Base-by-base conservation (phyloP, 352 stramenopile species). In the Globisporangium radiosum region DNA sequence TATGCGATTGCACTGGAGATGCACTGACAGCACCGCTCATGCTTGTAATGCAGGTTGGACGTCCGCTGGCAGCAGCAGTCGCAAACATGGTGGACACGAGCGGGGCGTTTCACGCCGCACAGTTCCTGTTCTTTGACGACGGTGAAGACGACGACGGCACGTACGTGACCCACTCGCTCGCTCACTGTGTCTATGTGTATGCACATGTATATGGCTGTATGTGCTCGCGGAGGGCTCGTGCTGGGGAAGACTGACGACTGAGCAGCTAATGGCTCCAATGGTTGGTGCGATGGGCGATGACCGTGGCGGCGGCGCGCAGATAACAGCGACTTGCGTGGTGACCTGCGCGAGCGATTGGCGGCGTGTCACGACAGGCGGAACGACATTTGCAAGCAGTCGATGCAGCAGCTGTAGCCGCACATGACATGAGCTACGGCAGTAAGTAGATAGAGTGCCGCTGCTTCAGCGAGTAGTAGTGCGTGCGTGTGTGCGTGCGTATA, bases 141-240 rank as follows among this genome's bases (percentile, higher is more conserved):
- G 76, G 73, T 42, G 78, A 90, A 66, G 81, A 90, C 64, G 81
- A 90, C 66, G 81, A 90, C 69, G 81, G 81, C 61, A 90, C 81
- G 81, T 90, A 88, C 63, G 81, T 72, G 40, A 52, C 47, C n/a
- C 48, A 7, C 39, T 53, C 25, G 25, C 19, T 13, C 17, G 10
- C 25, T 25, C 19, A 25, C 19, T 25, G 19, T 25, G 19, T 25
- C 1, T 25, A 25, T 10, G 8, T 25, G 45, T 8, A 8, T 10
- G 45, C 49, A 59, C 69, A 5, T 33, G 19, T 1, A 25, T 25
- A 25, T 25, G 19, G 19, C 37, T 60, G 40, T 7, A 25, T 44
- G 33, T 53, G 57, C 37, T 10, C 9, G 39, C 43, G 14, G 17
- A 60, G 8, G 59, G 38, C 54, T 52, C 47, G 17, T 48, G 39